Conservation (phyloP, 2,329 filamentous ascomycete species). For the Colletotrichum phormii region DNA sequence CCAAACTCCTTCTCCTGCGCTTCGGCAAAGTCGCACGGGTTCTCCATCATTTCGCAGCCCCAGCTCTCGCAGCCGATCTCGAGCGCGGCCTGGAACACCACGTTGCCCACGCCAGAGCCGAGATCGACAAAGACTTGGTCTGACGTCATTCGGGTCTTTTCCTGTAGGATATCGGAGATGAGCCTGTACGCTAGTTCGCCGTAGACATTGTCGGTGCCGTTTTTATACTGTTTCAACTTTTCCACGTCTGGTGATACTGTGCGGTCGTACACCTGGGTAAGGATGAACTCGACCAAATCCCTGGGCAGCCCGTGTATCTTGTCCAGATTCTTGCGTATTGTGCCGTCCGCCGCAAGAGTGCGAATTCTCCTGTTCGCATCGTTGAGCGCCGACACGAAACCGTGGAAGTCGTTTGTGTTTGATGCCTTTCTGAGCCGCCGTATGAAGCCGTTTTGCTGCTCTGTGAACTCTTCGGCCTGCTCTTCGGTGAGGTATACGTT, state of each 20-base stretch:
- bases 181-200: slow-evolving; percentile 92
- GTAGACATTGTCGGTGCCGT: slow-evolving; percentile 93
- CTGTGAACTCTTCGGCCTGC: slow-evolving; percentile 74
- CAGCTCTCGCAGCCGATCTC: slow-evolving; percentile 95
- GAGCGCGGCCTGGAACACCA: slow-evolving; percentile 91
- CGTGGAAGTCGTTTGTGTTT: slow-evolving; percentile 70
- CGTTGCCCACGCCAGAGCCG: slow-evolving; percentile 95
- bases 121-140: slow-evolving; percentile 92
- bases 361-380: slow-evolving; percentile 82
- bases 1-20: slow-evolving; percentile 85
- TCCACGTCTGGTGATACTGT: slow-evolving; percentile 93
- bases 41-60: slow-evolving; percentile 97
- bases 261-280: slow-evolving; percentile 89
- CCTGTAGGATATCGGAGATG: slow-evolving; percentile 82
- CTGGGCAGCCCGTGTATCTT: slow-evolving; percentile 76
- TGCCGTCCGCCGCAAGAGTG: slow-evolving; percentile 74
- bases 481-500: slow-evolving; percentile 82
- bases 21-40: slow-evolving; percentile 84
- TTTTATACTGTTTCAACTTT: slow-evolving; percentile 84
- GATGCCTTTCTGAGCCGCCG: slow-evolving; percentile 82
- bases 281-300: slow-evolving; percentile 81
- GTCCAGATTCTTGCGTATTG: slow-evolving; percentile 78
- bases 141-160: slow-evolving; percentile 81
- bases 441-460: slow-evolving; percentile 79
- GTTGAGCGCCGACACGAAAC: slow-evolving; percentile 78